Base-by-base conservation (phyloP, 352 stramenopile genomes). In the Phytophthora parvispora region DNA sequence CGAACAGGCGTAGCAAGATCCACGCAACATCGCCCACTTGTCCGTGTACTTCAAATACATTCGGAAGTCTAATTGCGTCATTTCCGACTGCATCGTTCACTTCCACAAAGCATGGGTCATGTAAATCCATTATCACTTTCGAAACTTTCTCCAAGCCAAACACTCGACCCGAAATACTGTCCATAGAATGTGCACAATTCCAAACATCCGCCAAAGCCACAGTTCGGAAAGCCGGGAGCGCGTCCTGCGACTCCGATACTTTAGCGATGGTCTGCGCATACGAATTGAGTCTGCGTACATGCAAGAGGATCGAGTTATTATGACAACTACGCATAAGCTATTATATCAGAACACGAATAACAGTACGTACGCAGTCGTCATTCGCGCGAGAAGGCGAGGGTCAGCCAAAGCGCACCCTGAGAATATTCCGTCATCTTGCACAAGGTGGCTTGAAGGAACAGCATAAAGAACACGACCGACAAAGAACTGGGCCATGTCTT, bases 381-480 rank as follows among this genome's bases (percentile, higher is more conserved):
- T 69, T 27, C 72, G 45, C 18, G 48, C 53, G 34, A 75, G 66
- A 9, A 75, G 60, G 13, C 22, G 6, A 56, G 71, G 71, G n/a
- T 67, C 53, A 38, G 71, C 66, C 20, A 78, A 66, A 4, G 60
- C 55, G 12, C 71, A 78, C 4, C 52, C 71, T 45, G 68, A 67
- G 28, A 74, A 77, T 24, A 80, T 60, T 4, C 67, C 72, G 48
- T 75, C 67, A 48, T 76, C 67, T 65, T 74, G 67, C 27, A 64
- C 29, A 20, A 74, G n/a, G 20, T 48, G 78, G 20, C 27, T 72
- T 22, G 67, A 66, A 7, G 77, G 67, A 16, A 79, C 71, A 18
- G 69, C 66, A 18, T 78, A 43, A 18, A 84, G 40, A 16, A 74
- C 67, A 5, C 75, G 72, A 22, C 78, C 75, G 34, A 86, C 65